Percentiles rank a stretch among this genome's conserved stretches.
phyloP scores from a whole-genome alignment of 768 basidiomycete genomes.

The Rhodotorula toruloides region DNA sequence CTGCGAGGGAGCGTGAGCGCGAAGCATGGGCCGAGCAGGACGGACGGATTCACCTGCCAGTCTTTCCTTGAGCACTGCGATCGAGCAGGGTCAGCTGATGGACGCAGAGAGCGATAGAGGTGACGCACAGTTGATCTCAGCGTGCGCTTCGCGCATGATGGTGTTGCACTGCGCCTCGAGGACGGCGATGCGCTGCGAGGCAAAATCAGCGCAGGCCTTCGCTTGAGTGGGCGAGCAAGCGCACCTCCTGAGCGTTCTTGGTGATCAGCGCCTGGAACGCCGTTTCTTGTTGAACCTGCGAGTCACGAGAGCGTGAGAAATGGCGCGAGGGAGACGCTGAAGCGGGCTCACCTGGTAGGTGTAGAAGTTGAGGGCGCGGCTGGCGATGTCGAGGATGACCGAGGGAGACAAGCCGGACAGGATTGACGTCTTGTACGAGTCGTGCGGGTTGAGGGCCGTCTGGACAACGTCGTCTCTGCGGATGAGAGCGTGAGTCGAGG shows the following conservation, averaged over 20 bases:
- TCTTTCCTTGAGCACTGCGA: conserved; percentile 12
- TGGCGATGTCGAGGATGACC: conserved; percentile 38
- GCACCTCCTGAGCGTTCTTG: conserved; percentile 34
- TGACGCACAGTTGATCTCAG: conserved; percentile 23
- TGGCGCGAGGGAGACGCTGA: neutral
- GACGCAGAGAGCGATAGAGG: too few species aligned
- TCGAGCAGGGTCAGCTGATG: neutral
- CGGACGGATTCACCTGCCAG: neutral
- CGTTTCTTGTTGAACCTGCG: conserved; percentile 32
- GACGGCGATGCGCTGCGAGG: conserved; percentile 11
- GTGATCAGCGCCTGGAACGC: conserved; percentile 33
- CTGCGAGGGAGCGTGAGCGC: neutral
- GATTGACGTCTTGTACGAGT: conserved; percentile 40
- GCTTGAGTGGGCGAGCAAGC: neutral
- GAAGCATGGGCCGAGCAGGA: neutral
- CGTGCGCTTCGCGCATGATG: conserved; percentile 25
- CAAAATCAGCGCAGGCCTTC: neutral
- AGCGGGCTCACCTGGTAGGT: conserved; percentile 1
- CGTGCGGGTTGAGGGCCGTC: conserved; percentile 38
- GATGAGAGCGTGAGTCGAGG: neutral
- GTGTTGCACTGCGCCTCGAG: conserved; percentile 36
- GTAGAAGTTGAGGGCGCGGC: conserved; percentile 39
- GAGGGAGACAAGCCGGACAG: conserved; percentile 37
- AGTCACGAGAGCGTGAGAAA: neutral
- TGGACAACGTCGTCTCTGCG: conserved; percentile 34